These are phyloP conservation scores for Nannochloris sp. DNA, from an alignment of 139 green algal genomes.

Conservation along the genomic window DNA sequence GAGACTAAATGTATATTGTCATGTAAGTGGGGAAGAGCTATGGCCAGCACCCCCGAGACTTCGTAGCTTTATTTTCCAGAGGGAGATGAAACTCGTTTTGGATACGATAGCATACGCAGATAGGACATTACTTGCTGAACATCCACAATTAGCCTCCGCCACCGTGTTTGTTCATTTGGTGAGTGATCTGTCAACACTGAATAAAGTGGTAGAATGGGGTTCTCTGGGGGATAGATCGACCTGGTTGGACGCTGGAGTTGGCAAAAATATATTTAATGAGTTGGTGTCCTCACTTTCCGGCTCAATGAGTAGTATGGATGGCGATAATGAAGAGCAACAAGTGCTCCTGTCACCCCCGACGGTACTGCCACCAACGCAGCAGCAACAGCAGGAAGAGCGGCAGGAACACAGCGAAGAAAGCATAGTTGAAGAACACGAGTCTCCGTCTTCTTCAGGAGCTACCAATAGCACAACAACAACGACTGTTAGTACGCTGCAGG, in stretches of 20 bases:
- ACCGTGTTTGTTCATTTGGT: conserved; percentile 72
- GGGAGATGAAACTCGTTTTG: conserved; percentile 86
- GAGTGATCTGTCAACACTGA: conserved; percentile 41
- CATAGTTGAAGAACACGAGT: too few relatives aligned
- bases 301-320: background rate
- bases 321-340: background rate
- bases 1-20: conserved; percentile 78
- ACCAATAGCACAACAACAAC: too few relatives aligned
- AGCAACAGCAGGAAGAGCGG: too few relatives aligned
- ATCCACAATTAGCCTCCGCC: conserved; percentile 35
- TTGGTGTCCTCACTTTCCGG: background rate
- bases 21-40: conserved; percentile 76
- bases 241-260: conserved; percentile 30
- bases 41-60: conserved; percentile 76
- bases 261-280: background rate
- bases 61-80: conserved; percentile 83
- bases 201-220: conserved; percentile 63
- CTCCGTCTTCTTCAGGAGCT: too few relatives aligned
- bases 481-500: background rate
- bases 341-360: too few relatives aligned
- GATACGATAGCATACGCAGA: conserved; percentile 73
- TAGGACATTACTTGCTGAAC: conserved; percentile 33
- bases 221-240: conserved; percentile 39
- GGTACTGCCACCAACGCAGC: too few relatives aligned
- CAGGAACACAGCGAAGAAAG: too few relatives aligned